A percentile compares a stretch with the other conserved stretches of the same genome.
Conservation (phyloP, 176 grass and related monocot genomes). For the Juncus inflexus region DNA sequence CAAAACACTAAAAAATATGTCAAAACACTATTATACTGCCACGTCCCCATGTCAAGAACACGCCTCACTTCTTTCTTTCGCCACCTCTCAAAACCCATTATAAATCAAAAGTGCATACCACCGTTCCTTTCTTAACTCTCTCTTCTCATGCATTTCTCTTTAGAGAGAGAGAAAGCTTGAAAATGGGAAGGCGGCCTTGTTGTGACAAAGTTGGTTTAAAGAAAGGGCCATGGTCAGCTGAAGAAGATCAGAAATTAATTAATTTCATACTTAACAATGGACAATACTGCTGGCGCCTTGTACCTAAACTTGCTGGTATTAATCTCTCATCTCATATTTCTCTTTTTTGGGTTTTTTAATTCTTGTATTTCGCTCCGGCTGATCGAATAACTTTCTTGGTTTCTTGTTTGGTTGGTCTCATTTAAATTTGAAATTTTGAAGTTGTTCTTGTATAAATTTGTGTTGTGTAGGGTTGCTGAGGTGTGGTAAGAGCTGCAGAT, state of each 20-base stretch:
- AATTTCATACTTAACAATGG: constrained; percentile 70
- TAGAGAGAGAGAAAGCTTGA: not conserved
- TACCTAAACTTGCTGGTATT: constrained; percentile 84
- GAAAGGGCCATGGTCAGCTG: constrained; percentile 83
- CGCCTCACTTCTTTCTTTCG: too few relatives aligned
- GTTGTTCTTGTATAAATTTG: not conserved
- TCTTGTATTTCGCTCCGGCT: too few relatives aligned
- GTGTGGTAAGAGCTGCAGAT: constrained; percentile 94
- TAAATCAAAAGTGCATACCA: not conserved
- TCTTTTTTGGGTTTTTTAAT: not conserved
- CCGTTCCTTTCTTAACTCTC: not conserved
- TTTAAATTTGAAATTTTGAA: not conserved
- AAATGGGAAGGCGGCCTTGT: constrained; percentile 90
- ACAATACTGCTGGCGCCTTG: constrained; percentile 84
- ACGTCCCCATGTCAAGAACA: too few relatives aligned
- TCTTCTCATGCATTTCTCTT: not conserved
- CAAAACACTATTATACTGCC: too few relatives aligned
- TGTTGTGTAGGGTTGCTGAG: constrained; percentile 46
- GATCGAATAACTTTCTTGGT: not conserved
- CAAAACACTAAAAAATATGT: too few relatives aligned
- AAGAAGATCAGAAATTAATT: constrained; percentile 88
- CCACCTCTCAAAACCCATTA: too few relatives aligned
- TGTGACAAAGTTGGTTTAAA: constrained; percentile 82
- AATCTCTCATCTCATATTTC: not conserved
- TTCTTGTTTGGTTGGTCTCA: not conserved